phyloP scores from a whole-genome alignment of 306 rosid genomes.

The Notholithocarpus densiflorus region DNA sequence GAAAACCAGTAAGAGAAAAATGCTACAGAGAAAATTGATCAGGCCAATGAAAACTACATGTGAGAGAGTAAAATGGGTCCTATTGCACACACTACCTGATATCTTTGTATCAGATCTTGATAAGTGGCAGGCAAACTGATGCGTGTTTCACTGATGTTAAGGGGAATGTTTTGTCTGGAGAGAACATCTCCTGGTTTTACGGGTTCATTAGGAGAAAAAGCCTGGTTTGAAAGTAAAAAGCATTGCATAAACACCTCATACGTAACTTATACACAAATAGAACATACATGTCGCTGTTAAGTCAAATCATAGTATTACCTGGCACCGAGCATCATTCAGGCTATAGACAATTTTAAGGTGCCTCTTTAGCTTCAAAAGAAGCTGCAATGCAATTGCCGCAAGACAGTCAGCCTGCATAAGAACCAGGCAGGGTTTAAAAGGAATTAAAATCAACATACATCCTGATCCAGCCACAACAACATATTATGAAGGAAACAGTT shows the following conservation, averaged over 20 bases:
- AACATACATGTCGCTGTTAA: background rate
- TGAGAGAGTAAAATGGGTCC: background rate
- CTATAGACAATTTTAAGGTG: constrained; percentile 81
- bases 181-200: constrained; percentile 82
- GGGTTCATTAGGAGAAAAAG: constrained; percentile 77
- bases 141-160: constrained; percentile 56
- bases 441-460: background rate
- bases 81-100: constrained; percentile 56
- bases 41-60: background rate
- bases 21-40: constrained; percentile 15
- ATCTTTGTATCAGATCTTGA: constrained; percentile 74
- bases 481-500: background rate
- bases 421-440: constrained; percentile 5
- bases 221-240: constrained; percentile 42
- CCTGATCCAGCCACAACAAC: constrained; percentile 6
- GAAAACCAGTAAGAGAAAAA: constrained; percentile 11
- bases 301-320: constrained; percentile 45
- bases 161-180: constrained; percentile 71
- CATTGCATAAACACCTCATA: background rate
- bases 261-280: constrained; percentile 1
- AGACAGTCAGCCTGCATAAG: constrained; percentile 70
- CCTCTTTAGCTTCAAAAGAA: constrained; percentile 91
- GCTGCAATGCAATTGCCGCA: constrained; percentile 80
- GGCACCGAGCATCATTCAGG: constrained; percentile 86
- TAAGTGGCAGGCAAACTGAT: constrained; percentile 62